Evolutionary conservation across 1,139 yeast species (phyloP).

Genomic region (Kazachstania sp.): DNA sequence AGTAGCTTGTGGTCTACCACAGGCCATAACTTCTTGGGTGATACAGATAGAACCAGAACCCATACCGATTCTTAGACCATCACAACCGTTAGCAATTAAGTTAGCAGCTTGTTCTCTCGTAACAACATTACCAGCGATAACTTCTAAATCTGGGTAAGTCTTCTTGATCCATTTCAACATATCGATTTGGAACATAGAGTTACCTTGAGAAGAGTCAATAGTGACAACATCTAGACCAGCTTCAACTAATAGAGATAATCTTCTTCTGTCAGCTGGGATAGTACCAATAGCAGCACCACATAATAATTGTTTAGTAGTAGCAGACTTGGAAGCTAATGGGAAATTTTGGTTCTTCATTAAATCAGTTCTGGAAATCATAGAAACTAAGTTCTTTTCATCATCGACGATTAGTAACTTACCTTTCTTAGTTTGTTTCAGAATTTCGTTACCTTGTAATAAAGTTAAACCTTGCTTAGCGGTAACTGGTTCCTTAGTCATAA

Average conservation of each 20-base stretch:
- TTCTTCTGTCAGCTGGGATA: constrained; percentile 75
- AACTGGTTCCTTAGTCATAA: constrained; percentile 83
- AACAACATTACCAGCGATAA: constrained; percentile 97
- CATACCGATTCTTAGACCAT: constrained; percentile 98
- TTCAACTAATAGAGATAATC: constrained; percentile 75
- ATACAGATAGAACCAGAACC: constrained; percentile 99
- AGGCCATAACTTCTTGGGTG: constrained; percentile 99
- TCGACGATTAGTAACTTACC: constrained; percentile 96
- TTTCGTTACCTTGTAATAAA: constrained; percentile 78
- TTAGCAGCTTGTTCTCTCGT: constrained; percentile 98
- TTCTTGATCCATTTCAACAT: constrained; percentile 88
- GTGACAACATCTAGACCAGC: constrained; percentile 98
- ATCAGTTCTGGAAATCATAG: constrained; percentile 91
- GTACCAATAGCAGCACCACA: constrained; percentile 99
- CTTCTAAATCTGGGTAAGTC: constrained; percentile 70
- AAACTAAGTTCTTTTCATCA: constrained; percentile 61
- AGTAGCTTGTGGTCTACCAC: constrained; percentile 99
- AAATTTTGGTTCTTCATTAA: constrained; percentile 89
- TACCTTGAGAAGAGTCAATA: constrained; percentile 95
- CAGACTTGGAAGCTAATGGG: constrained; percentile 93
- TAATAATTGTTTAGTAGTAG: constrained; percentile 85
- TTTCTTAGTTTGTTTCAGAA: constrained; percentile 86
- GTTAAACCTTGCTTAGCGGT: constrained; percentile 79
- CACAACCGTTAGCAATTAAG: constrained; percentile 93
- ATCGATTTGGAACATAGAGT: constrained; percentile 87